phyloP scores from a whole-genome alignment of 2,329 filamentous ascomycete species.

The Ophiostoma sp. region DNA sequence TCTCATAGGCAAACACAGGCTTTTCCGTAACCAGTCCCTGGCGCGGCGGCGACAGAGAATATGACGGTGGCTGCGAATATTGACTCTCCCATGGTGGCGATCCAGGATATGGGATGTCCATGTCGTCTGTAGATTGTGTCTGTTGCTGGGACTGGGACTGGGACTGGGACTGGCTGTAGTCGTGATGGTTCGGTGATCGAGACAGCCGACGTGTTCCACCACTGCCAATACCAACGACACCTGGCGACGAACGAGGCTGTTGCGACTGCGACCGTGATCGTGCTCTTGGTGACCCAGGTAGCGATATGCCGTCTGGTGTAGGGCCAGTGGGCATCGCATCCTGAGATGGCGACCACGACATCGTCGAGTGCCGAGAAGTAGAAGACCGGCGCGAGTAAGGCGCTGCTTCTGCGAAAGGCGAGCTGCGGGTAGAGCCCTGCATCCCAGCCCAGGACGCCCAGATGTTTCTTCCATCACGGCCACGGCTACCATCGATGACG shows the following conservation, averaged over 20 bases:
- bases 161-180: neutral
- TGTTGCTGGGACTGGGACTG: neutral
- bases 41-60: no score
- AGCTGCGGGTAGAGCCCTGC: neutral
- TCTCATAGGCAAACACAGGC: slow-evolving; percentile 43
- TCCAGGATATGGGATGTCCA: neutral
- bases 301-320: neutral
- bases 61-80: no score
- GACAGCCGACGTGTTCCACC: neutral
- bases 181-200: no score
- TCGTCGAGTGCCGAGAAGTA: neutral
- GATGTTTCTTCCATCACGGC: neutral
- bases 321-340: neutral
- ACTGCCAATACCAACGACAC: neutral
- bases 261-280: neutral
- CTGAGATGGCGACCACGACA: neutral
- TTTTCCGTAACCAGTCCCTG: slow-evolving; percentile 1
- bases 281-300: neutral
- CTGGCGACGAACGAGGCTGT: neutral
- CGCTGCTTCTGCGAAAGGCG: neutral
- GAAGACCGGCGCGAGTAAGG: neutral
- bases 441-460: neutral
- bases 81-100: neutral
- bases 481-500: neutral
- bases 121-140: neutral